phyloP scores from a whole-genome alignment of 192 early-diverging fungal genomes.

The Phlyctochytrium arcticum region DNA sequence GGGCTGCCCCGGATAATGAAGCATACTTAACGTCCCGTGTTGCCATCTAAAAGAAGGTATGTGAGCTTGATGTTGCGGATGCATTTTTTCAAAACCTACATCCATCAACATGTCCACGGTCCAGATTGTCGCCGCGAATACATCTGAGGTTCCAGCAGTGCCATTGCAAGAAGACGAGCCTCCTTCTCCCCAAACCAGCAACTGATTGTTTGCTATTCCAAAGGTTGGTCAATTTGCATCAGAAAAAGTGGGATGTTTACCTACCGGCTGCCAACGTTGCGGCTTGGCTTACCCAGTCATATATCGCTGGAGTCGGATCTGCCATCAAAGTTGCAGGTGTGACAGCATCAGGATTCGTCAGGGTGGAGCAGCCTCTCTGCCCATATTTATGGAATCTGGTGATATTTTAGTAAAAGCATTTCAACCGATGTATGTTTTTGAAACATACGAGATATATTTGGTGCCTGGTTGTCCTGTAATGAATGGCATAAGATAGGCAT shows the following conservation, averaged over 20 bases:
- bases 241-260: too few relatives aligned
- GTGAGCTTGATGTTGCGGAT: background rate
- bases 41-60: constrained; percentile 5
- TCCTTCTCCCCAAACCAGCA: constrained; percentile 24
- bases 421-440: too few relatives aligned
- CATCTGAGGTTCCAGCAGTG: constrained; percentile 6
- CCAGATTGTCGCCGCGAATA: constrained; percentile 14
- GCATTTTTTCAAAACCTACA: background rate
- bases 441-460: constrained; percentile 13
- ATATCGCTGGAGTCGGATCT: constrained; percentile 7
- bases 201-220: constrained; percentile 3
- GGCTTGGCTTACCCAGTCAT: constrained; percentile 6
- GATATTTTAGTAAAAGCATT: too few relatives aligned
- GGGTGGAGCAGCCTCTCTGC: constrained; percentile 8
- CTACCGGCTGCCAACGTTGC: background rate
- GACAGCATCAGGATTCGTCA: constrained; percentile 20
- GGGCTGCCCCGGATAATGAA: constrained; percentile 13
- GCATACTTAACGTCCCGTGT: constrained; percentile 6
- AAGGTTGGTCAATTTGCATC: too few relatives aligned
- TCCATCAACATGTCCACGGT: constrained; percentile 21
- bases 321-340: constrained; percentile 8
- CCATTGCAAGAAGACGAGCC: constrained; percentile 16
- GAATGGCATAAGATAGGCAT: constrained; percentile 2
- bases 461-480: constrained; percentile 1
- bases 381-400: constrained; percentile 27